Percentiles rank a stretch among this genome's conserved stretches.
Evolutionary conservation across 257 asterid species (phyloP).

Genomic region (Handroanthus guayacan): DNA sequence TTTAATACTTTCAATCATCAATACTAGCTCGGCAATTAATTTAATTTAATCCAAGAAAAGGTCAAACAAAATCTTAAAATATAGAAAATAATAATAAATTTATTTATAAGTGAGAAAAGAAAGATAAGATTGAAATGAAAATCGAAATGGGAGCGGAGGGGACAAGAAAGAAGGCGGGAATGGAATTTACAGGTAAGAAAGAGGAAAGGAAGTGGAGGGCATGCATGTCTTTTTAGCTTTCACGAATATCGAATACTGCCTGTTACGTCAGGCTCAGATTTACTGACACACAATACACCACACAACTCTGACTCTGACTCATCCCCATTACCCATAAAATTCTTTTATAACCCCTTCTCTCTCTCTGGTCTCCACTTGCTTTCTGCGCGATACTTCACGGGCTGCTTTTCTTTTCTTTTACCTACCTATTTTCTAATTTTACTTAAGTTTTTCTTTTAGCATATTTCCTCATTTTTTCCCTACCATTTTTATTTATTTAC

Average conservation of each 20-base stretch:
- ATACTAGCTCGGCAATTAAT: too few species aligned
- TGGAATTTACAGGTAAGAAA: conserved; percentile 20
- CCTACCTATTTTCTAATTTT: too few species aligned
- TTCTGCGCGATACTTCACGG: conserved; percentile 36
- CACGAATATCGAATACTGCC: conserved; percentile 34
- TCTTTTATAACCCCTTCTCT: conserved; percentile 2
- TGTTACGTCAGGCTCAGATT: conserved; percentile 35
- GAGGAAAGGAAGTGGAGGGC: conserved; percentile 16
- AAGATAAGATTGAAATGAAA: not conserved
- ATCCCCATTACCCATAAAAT: conserved; percentile 51
- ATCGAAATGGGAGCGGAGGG: not conserved
- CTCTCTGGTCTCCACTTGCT: not conserved
- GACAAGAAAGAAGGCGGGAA: conserved; percentile 3
- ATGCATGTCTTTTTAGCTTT: conserved; percentile 37
- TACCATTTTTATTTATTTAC: too few species aligned
- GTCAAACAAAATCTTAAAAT: not conserved
- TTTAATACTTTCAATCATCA: too few species aligned
- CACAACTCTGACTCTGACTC: conserved; percentile 4
- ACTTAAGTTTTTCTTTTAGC: too few species aligned
- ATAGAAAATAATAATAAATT: not conserved
- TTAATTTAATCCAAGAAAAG: not conserved
- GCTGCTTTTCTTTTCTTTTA: conserved; percentile 1
- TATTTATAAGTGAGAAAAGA: not conserved
- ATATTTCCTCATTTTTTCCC: not conserved
- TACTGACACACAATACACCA: conserved; percentile 40